A percentile compares a stretch with the other conserved stretches of the same genome.
phyloP scores from a whole-genome alignment of 2,329 filamentous ascomycete genomes.

The Acephala macrosclerotiorum region DNA sequence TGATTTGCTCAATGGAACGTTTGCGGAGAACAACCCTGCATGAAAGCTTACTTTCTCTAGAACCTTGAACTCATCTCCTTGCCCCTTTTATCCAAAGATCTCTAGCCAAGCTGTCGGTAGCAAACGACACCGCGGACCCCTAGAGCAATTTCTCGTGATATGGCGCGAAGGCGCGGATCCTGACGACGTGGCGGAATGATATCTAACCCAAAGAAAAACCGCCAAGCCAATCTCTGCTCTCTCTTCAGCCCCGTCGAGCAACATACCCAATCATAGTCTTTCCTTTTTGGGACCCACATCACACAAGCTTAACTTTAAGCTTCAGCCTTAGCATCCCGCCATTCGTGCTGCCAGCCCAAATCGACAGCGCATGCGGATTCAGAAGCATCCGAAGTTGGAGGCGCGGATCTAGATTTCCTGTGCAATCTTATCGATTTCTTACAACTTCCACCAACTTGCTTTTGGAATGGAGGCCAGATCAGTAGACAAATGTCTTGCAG shows the following conservation, averaged over 20 bases:
- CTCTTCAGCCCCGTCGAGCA: background rate
- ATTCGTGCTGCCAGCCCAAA: conserved; percentile 14
- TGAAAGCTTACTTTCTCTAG: background rate
- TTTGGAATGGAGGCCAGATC: background rate
- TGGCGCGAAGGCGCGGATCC: background rate
- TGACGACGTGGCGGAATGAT: conserved; percentile 16
- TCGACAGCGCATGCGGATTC: conserved; percentile 18
- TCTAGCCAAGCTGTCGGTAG: background rate
- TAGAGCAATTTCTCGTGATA: conserved; percentile 6
- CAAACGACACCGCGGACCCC: background rate
- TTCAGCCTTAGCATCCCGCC: conserved; percentile 1
- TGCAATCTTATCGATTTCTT: conserved; percentile 8
- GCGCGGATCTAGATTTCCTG: conserved; percentile 9
- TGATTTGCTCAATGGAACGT: background rate
- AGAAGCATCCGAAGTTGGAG: conserved; percentile 16
- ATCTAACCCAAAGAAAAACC: conserved; percentile 5
- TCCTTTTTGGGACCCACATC: background rate
- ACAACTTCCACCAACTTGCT: background rate
- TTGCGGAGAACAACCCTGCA: conserved; percentile 10
- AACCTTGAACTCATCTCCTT: background rate
- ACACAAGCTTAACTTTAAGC: conserved; percentile 26
- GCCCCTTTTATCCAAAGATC: background rate
- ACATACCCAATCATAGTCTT: conserved; percentile 12
- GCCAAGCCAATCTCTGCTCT: background rate
- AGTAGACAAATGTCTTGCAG: background rate